Percentiles rank a stretch among this genome's conserved stretches.
phyloP scores from a whole-genome alignment of 2,329 filamentous ascomycete species.

The Fusarium zealandicum region DNA sequence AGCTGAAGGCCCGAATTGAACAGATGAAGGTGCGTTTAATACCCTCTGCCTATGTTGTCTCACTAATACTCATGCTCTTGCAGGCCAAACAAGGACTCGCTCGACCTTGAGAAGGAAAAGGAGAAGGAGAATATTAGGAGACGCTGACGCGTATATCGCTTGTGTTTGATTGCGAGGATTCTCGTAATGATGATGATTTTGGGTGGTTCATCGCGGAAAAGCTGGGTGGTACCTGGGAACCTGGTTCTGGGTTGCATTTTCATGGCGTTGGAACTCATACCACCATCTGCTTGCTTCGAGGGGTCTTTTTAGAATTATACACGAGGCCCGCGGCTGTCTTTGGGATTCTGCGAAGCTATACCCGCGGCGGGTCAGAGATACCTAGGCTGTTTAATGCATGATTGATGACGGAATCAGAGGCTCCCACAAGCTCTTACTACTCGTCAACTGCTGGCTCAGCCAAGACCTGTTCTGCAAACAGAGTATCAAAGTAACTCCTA shows the following conservation, averaged over 20 bases:
- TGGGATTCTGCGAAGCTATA: conserved; percentile 36
- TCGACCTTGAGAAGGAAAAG: conserved; percentile 45
- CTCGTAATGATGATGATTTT: conserved; percentile 39
- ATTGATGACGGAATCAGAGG: conserved; percentile 30
- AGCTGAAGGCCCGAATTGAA: conserved; percentile 95
- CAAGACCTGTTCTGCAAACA: conserved; percentile 32
- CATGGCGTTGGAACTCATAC: conserved; percentile 42
- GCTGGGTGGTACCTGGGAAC: conserved; percentile 35
- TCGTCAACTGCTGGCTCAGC: conserved; percentile 3
- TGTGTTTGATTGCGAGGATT: conserved; percentile 20
- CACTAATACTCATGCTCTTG: conserved; percentile 6
- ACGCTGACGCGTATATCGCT: background rate
- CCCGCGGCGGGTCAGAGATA: conserved; percentile 38
- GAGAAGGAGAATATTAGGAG: conserved; percentile 10
- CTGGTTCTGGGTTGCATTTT: conserved; percentile 41
- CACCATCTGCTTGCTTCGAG: conserved; percentile 37
- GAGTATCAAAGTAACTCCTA: conserved; percentile 36
- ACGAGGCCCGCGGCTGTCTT: conserved; percentile 26
- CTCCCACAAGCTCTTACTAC: background rate
- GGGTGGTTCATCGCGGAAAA: conserved; percentile 30
- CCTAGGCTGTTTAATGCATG: conserved; percentile 41
- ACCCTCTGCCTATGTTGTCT: fast-evolving
- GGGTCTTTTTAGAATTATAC: conserved; percentile 34
- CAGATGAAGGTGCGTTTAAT: conserved; percentile 81
- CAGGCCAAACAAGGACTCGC: conserved; percentile 61